Evolutionary conservation across 805 yeast genomes (phyloP).

Genomic region (Nakazawaea laoshanensis): DNA sequence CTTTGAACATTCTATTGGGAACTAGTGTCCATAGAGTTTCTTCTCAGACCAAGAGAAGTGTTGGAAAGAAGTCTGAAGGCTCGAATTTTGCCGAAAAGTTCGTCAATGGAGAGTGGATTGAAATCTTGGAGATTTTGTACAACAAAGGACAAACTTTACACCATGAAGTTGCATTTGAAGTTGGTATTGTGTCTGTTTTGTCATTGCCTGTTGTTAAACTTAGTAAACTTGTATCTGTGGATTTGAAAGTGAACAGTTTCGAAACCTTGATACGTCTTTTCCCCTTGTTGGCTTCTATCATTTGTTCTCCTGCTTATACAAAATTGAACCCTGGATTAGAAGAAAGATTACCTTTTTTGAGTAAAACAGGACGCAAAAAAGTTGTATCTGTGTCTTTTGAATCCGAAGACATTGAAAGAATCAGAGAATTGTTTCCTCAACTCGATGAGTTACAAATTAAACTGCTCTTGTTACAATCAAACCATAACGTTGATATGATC

Average conservation of each 20-base stretch:
- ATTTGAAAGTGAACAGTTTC: conserved; percentile 34
- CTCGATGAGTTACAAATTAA: conserved; percentile 37
- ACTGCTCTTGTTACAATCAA: conserved; percentile 38
- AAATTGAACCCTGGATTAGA: conserved; percentile 42
- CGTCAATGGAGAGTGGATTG: conserved; percentile 49
- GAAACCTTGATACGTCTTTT: conserved; percentile 30
- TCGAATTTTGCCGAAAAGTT: conserved; percentile 43
- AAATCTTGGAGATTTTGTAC: conserved; percentile 47
- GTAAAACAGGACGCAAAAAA: conserved; percentile 10
- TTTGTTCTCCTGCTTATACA: conserved; percentile 38
- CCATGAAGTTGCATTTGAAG: conserved; percentile 33
- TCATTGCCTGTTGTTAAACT: conserved; percentile 37
- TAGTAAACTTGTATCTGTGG: conserved; percentile 30
- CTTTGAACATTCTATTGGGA: conserved; percentile 39
- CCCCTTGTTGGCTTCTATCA: conserved; percentile 49
- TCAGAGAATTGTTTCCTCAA: conserved; percentile 62
- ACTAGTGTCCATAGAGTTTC: conserved; percentile 5
- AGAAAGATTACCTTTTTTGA: conserved; percentile 41
- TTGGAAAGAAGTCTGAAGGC: conserved; percentile 4
- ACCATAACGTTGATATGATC: conserved; percentile 45
- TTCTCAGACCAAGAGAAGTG: conserved; percentile 12
- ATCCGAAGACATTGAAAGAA: conserved; percentile 28
- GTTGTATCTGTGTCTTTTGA: conserved; percentile 14
- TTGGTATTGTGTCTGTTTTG: conserved; percentile 44
- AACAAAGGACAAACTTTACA: conserved; percentile 47